These are phyloP conservation scores for Aspergillus jensenii DNA, from an alignment of 2,329 filamentous ascomycete species.

Conservation along the genomic window DNA sequence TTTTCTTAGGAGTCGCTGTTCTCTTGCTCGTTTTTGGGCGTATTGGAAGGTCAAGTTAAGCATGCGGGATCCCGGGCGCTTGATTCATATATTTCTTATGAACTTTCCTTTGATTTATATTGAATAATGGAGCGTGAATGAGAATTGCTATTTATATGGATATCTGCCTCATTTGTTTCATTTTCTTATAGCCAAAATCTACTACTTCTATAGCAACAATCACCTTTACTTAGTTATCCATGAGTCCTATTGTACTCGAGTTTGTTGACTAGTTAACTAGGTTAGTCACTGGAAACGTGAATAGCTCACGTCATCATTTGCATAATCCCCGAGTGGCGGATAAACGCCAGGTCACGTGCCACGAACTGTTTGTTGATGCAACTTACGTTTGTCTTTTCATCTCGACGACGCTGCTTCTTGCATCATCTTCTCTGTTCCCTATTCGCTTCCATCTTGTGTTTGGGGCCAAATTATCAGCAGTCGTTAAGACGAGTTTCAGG, in stretches of 20 bases:
- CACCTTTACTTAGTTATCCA: too few relatives aligned
- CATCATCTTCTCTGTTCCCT: neutral
- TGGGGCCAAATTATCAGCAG: neutral
- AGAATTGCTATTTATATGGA: neutral
- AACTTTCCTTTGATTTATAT: conserved; percentile 9
- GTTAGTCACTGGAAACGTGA: neutral
- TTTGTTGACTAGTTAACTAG: too few relatives aligned
- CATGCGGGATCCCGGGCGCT: conserved; percentile 29
- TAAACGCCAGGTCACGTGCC: conserved; percentile 5
- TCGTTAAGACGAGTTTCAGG: neutral
- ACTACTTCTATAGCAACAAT: neutral
- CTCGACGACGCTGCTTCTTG: neutral
- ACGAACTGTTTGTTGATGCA: conserved; percentile 8
- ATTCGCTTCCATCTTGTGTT: neutral
- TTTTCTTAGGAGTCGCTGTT: conserved; percentile 3
- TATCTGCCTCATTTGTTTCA: neutral
- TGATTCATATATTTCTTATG: conserved; percentile 14
- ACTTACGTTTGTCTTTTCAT: neutral
- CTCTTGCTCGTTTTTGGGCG: conserved; percentile 21
- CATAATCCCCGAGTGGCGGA: neutral
- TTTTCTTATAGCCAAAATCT: neutral
- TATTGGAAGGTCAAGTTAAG: conserved; percentile 22
- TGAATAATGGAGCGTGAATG: conserved; percentile 10
- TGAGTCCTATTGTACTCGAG: neutral
- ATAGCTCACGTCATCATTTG: neutral